Percentiles rank a stretch among this genome's conserved stretches.
These are phyloP conservation scores for Phellinidium pouzarii DNA, from an alignment of 1,284 basidiomycete species.

Conservation along the genomic window DNA sequence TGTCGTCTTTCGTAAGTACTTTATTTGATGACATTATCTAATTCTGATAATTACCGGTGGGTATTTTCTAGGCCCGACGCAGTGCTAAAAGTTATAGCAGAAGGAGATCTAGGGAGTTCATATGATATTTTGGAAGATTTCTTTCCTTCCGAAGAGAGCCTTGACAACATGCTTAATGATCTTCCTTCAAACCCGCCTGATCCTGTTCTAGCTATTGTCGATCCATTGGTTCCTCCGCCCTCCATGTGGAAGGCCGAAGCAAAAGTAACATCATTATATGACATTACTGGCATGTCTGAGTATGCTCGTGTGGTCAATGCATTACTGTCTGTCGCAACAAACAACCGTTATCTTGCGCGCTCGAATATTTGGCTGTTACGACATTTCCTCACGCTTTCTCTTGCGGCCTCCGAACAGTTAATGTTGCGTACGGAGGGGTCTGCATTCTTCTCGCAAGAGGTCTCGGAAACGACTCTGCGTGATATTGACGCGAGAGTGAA, in stretches of 20 bases:
- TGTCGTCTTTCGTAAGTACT: slow-evolving; percentile 35
- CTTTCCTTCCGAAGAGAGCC: slow-evolving; percentile 42
- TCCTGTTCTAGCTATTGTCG: slow-evolving; percentile 54
- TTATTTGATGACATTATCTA: slow-evolving; percentile 1
- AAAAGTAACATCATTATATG: slow-evolving; percentile 25
- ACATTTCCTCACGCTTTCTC: slow-evolving; percentile 53
- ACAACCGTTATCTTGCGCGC: slow-evolving; percentile 57
- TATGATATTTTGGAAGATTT: slow-evolving; percentile 40
- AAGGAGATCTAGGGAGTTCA: slow-evolving; percentile 28
- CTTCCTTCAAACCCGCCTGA: slow-evolving; percentile 46
- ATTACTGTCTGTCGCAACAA: slow-evolving; percentile 51
- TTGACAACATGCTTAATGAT: slow-evolving; percentile 42
- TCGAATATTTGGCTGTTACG: slow-evolving; percentile 55
- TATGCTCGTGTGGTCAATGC: slow-evolving; percentile 64
- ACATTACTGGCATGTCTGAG: slow-evolving; percentile 45
- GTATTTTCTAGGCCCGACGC: slow-evolving; percentile 38
- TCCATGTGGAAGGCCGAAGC: slow-evolving; percentile 24
- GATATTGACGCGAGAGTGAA: slow-evolving; percentile 47
- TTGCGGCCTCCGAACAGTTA: slow-evolving; percentile 51
- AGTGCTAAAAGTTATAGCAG: slow-evolving; percentile 34
- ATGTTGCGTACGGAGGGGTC: slow-evolving; percentile 43
- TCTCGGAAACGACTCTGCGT: slow-evolving; percentile 34
- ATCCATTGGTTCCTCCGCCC: slow-evolving; percentile 48
- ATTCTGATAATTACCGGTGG: too few relatives aligned
- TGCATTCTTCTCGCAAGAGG: slow-evolving; percentile 41